phyloP scores from a whole-genome alignment of 2,329 filamentous ascomycete genomes.

The Microcera coccophila region DNA sequence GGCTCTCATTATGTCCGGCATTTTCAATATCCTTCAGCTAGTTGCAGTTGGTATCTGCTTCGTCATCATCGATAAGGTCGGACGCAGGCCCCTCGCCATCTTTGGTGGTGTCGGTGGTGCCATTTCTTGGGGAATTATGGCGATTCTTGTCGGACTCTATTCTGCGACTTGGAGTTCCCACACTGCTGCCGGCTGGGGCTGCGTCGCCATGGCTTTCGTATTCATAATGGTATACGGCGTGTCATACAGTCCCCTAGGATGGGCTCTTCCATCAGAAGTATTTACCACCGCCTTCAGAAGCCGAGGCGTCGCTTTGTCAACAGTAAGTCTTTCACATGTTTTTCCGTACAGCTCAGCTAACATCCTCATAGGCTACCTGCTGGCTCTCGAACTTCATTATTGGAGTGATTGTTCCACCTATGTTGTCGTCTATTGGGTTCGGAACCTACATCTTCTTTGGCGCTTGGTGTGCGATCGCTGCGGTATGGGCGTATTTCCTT shows the following conservation, averaged over 20 bases:
- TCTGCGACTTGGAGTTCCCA: conserved; percentile 46
- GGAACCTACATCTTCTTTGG: conserved; percentile 58
- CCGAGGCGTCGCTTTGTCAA: conserved; percentile 59
- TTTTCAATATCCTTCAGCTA: conserved; percentile 42
- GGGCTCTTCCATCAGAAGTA: conserved; percentile 52
- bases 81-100: conserved; percentile 41
- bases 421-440: conserved; percentile 37
- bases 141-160: conserved; percentile 47
- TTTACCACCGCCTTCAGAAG: conserved; percentile 59
- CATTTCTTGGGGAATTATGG: conserved; percentile 48
- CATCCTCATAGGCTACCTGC: neutral
- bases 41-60: conserved; percentile 29
- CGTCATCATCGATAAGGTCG: conserved; percentile 40
- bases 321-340: conserved; percentile 33
- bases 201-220: conserved; percentile 37
- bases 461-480: conserved; percentile 53
- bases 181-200: conserved; percentile 50
- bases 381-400: conserved; percentile 64
- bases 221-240: conserved; percentile 46
- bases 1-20: conserved; percentile 37
- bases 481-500: conserved; percentile 47
- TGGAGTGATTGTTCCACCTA: conserved; percentile 50
- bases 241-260: conserved; percentile 52
- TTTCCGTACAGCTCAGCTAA: too few species aligned
- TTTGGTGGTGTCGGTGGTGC: conserved; percentile 49